A percentile compares a stretch with the other conserved stretches of the same genome.
Evolutionary conservation across 257 asterid genomes (phyloP).

Genomic region (Ehretia macrophylla): DNA sequence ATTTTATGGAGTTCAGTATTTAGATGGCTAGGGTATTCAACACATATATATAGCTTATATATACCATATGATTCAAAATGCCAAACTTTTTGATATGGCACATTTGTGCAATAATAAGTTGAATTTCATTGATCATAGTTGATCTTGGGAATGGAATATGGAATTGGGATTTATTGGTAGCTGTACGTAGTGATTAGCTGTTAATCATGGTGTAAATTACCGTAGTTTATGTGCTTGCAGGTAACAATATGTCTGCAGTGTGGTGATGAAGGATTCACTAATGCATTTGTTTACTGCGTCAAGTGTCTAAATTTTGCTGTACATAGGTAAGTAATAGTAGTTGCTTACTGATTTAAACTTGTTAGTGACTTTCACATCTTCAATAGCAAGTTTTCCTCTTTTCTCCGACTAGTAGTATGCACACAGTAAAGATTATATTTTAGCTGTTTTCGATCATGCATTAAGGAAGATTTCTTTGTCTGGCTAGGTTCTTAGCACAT

Average conservation of each 20-base stretch:
- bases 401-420: too few relatives aligned
- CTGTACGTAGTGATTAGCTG: not conserved
- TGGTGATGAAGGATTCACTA: constrained; percentile 50
- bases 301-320: constrained; percentile 47
- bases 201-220: not conserved
- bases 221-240: constrained; percentile 26
- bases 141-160: not conserved
- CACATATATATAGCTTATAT: too few relatives aligned
- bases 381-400: too few relatives aligned
- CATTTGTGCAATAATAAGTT: not conserved
- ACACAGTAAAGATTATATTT: too few relatives aligned
- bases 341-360: not conserved
- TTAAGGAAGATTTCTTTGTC: too few relatives aligned
- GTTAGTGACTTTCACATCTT: too few relatives aligned
- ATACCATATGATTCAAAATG: not conserved
- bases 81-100: not conserved
- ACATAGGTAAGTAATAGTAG: constrained; percentile 42
- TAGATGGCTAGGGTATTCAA: too few relatives aligned
- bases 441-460: too few relatives aligned
- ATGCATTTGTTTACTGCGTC: constrained; percentile 56
- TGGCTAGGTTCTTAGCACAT: too few relatives aligned
- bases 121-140: not conserved
- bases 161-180: not conserved
- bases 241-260: constrained; percentile 52
- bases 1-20: too few relatives aligned